Percentiles rank a stretch among this genome's conserved stretches.
phyloP scores from a whole-genome alignment of 768 basidiomycete species.

The Hericium coralloides region DNA sequence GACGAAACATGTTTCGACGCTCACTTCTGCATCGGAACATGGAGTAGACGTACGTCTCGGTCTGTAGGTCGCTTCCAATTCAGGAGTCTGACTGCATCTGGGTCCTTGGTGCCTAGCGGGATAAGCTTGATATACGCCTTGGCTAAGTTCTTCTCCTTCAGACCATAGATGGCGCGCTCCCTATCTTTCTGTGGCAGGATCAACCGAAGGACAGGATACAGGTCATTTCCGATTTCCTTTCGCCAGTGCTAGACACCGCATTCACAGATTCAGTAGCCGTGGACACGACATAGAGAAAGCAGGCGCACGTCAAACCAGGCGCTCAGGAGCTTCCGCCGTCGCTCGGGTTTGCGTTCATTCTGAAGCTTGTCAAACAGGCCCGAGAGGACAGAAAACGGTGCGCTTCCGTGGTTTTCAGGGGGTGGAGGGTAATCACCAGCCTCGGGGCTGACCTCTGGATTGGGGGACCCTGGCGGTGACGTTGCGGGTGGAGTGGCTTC shows the following conservation, averaged over 20 bases:
- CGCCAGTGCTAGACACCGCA: constrained; percentile 69
- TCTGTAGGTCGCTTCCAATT: constrained; percentile 88
- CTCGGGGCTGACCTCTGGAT: constrained; percentile 10
- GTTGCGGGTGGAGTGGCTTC: constrained; percentile 62
- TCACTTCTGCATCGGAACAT: background rate
- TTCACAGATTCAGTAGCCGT: constrained; percentile 83
- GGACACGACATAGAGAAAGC: constrained; percentile 34
- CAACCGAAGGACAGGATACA: constrained; percentile 85
- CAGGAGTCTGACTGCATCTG: constrained; percentile 70
- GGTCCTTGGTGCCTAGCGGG: constrained; percentile 69
- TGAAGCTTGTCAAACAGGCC: constrained; percentile 71
- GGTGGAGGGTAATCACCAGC: constrained; percentile 38
- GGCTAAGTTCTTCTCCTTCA: constrained; percentile 92
- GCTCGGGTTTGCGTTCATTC: constrained; percentile 64
- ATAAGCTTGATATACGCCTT: constrained; percentile 89
- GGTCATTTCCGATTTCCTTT: constrained; percentile 72
- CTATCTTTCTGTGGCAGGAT: constrained; percentile 96
- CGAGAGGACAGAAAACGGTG: constrained; percentile 60
- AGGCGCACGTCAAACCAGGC: constrained; percentile 73
- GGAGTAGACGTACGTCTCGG: constrained; percentile 39
- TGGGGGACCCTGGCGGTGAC: constrained; percentile 43
- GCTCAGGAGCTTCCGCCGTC: constrained; percentile 57
- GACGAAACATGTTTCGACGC: background rate
- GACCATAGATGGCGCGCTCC: constrained; percentile 84
- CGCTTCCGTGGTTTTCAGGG: constrained; percentile 58